phyloP scores from a whole-genome alignment of 2,329 filamentous ascomycete genomes.

The Pseudogymnoascus sp. region DNA sequence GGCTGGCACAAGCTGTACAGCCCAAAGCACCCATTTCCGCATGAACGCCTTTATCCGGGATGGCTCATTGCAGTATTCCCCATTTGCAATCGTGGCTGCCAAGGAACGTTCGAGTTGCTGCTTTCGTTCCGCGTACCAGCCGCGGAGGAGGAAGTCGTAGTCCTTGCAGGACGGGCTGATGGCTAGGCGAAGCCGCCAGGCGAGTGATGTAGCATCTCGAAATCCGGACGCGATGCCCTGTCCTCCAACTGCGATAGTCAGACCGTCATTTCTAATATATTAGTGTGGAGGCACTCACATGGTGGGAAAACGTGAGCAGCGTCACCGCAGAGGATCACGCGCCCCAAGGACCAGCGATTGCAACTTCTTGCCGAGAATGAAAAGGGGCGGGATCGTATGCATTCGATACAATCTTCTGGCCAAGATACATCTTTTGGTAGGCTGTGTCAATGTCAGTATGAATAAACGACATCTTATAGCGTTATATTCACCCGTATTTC shows the following conservation, averaged over 20 bases:
- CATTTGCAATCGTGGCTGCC: slow-evolving; percentile 29
- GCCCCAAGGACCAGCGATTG: slow-evolving; percentile 37
- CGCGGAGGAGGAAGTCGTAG: slow-evolving; percentile 23
- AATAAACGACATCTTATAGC: background rate
- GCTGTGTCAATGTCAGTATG: background rate
- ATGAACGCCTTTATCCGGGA: slow-evolving; percentile 26
- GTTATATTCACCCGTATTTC: slow-evolving; percentile 11
- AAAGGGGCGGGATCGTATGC: slow-evolving; percentile 39
- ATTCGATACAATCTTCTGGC: slow-evolving; percentile 38
- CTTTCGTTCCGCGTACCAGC: slow-evolving; percentile 31
- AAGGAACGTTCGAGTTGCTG: slow-evolving; percentile 31
- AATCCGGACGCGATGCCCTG: slow-evolving; percentile 36
- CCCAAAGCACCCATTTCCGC: slow-evolving; percentile 29
- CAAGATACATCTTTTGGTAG: slow-evolving; percentile 27
- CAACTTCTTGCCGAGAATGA: slow-evolving; percentile 37
- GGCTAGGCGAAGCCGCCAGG: slow-evolving; percentile 31
- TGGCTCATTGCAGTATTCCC: slow-evolving; percentile 26
- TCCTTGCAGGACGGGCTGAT: slow-evolving; percentile 16
- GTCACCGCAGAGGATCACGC: slow-evolving; percentile 39
- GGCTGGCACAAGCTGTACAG: slow-evolving; percentile 26
- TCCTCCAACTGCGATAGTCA: slow-evolving; percentile 28
- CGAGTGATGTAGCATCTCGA: slow-evolving; percentile 30
- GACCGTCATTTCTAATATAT: background rate
- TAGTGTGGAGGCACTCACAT: slow-evolving; percentile 24
- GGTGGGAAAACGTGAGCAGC: slow-evolving; percentile 45